A percentile compares a stretch with the other conserved stretches of the same genome.
phyloP scores from a whole-genome alignment of 805 yeast genomes.

The Lachancea meyersii region DNA sequence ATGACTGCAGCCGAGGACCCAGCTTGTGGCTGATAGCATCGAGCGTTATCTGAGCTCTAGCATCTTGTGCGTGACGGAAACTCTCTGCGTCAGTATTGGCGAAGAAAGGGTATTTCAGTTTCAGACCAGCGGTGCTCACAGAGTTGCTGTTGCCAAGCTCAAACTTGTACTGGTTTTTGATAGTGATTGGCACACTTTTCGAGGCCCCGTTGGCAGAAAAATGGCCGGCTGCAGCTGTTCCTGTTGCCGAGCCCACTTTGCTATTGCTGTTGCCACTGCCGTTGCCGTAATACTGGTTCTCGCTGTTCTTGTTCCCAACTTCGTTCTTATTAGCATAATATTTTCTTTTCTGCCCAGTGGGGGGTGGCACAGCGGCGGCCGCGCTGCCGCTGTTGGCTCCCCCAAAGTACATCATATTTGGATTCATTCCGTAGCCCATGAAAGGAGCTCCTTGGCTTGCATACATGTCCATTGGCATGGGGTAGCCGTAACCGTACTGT shows the following conservation, averaged over 20 bases:
- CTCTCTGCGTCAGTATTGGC: slow-evolving; percentile 28
- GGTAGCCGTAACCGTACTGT: slow-evolving; percentile 12
- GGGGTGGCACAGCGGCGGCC: slow-evolving; percentile 4
- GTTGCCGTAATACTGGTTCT: slow-evolving; percentile 6
- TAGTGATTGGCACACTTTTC: slow-evolving; percentile 8
- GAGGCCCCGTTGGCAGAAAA: background rate
- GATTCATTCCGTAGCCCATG: slow-evolving; percentile 20
- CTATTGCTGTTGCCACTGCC: background rate
- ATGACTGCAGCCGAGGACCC: background rate
- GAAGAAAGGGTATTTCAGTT: slow-evolving; percentile 26
- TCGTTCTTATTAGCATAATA: slow-evolving; percentile 7
- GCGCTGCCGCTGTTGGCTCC: slow-evolving; percentile 5
- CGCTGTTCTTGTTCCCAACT: slow-evolving; percentile 10
- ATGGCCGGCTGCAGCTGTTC: background rate
- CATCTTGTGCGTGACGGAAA: slow-evolving; percentile 29
- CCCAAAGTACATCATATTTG: slow-evolving; percentile 23
- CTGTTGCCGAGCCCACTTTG: background rate
- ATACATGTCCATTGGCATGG: slow-evolving; percentile 21
- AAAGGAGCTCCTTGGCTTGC: slow-evolving; percentile 12
- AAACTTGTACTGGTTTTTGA: slow-evolving; percentile 12
- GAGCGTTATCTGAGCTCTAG: slow-evolving; percentile 19
- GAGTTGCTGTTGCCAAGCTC: slow-evolving; percentile 10
- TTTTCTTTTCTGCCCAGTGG: slow-evolving; percentile 7
- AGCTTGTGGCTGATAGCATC: slow-evolving; percentile 2
- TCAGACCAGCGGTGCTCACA: slow-evolving; percentile 11